Base-by-base conservation (phyloP, 2,329 filamentous ascomycete genomes). In the Paraphaeosphaeria sporulosa region DNA sequence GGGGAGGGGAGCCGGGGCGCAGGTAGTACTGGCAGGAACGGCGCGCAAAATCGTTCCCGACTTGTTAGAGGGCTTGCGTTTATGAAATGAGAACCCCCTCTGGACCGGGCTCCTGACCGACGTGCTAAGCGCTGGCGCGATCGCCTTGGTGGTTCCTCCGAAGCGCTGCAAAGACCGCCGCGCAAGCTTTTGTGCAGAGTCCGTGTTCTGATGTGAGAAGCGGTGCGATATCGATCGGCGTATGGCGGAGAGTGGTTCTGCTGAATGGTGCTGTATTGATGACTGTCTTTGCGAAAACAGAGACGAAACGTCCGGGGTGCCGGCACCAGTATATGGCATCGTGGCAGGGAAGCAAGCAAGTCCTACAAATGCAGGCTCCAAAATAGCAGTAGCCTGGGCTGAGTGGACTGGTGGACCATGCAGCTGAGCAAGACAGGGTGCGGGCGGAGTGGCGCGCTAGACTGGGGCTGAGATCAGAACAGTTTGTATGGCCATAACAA, bases 171-270 rank as follows among this genome's bases (percentile, higher is more conserved):
- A 59, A 61, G 60, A 44, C 59, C 61, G 55, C 40, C 58, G 58
- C 59, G 47, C 17, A 44, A 58, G 53, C 49, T 58, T 47, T 19
- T 56, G 43, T n/a, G 59, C 38, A 46, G 61, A 58, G 13, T 64
- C 46, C 36, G 66, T 30, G 36, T 49, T 64, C 56, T 58, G 59
- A 38, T 59, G 64, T 51, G 82, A 91, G 59, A 83, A 89, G 69
- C 86, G 90, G 58, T 89, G 91, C 15, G 42, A 56, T 13, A 55
- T 30, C 76, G 82, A 83, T 21, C 74, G 90, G 57, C 84, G 85
- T 44, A 68, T 15, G 43, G 44, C 30, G n/a, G 30, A 27, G 9
- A 32, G 25, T 57, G 55, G 30, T 7, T 42, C 44, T 47, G 46
- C 46, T 42, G 55, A 57, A n/a, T 19, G 47, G 25, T 40, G 44